A percentile compares a stretch with the other conserved stretches of the same genome.
These are phyloP conservation scores for Luzula sylvatica DNA, from an alignment of 176 grass and related monocot species.

Conservation along the genomic window DNA sequence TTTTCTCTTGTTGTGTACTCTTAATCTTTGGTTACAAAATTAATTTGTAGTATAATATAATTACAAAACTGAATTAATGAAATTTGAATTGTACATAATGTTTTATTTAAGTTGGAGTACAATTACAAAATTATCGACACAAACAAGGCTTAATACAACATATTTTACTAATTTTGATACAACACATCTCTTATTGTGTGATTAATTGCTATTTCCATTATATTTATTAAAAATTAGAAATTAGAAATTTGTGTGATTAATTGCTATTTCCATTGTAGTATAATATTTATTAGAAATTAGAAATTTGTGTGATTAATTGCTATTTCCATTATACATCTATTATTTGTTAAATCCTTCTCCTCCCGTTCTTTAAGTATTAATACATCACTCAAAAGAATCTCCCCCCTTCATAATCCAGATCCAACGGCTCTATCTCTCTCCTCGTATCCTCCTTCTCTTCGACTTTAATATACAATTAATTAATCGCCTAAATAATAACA, in stretches of 20 bases:
- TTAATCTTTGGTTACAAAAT: no score
- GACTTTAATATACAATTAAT: constrained; percentile 25
- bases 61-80: no score
- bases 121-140: no score
- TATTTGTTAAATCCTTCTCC: constrained; percentile 27
- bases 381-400: constrained; percentile 20
- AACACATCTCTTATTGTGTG: no score
- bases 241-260: no score
- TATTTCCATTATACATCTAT: neutral
- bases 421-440: constrained; percentile 8
- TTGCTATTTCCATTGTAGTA: neutral
- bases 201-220: neutral
- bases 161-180: no score
- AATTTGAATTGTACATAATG: no score
- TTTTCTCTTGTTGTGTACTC: no score
- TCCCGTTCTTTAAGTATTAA: constrained; percentile 32
- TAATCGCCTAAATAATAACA: constrained; percentile 16
- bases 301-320: constrained; percentile 2
- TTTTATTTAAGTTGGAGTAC: no score
- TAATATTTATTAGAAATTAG: constrained; percentile 13
- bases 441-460: neutral
- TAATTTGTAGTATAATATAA: no score
- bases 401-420: constrained; percentile 16
- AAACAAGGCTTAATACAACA: no score
- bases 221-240: constrained; percentile 6